Percentiles rank a stretch among this genome's conserved stretches.
Conservation (phyloP, 495 filamentous ascomycete genomes). For the Penicilliopsis zonata region DNA sequence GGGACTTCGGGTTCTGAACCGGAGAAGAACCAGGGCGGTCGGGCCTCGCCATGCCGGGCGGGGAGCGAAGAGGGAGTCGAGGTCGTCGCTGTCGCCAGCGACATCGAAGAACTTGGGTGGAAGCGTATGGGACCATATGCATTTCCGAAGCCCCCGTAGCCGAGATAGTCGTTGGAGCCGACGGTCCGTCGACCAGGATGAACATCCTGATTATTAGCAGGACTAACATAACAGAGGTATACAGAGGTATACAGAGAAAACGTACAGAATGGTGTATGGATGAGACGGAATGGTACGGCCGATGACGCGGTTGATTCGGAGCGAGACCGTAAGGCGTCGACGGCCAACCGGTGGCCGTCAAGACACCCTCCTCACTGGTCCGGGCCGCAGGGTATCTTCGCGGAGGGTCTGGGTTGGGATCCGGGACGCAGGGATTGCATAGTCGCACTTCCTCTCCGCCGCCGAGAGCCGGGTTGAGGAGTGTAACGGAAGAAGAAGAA, state of each 20-base stretch:
- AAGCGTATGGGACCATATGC: conserved; percentile 4
- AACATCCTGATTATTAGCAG: no score
- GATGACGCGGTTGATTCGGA: conserved; percentile 8
- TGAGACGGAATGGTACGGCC: conserved; percentile 12
- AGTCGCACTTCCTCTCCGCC: conserved; percentile 83
- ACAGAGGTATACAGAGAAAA: no score
- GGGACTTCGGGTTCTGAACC: conserved; percentile 12
- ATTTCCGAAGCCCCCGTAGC: conserved; percentile 7
- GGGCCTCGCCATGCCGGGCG: no score
- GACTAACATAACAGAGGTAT: no score
- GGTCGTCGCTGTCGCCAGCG: conserved; percentile 8
- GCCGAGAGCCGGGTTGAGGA: conserved; percentile 43
- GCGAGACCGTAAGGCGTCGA: conserved; percentile 3
- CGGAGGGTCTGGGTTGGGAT: conserved; percentile 67
- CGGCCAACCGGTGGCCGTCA: conserved; percentile 1
- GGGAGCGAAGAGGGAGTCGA: neutral
- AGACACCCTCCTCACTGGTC: conserved; percentile 9
- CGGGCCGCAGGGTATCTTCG: conserved; percentile 17
- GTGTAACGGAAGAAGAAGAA: conserved; percentile 7
- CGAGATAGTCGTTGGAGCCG: conserved; percentile 12
- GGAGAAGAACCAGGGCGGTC: conserved; percentile 8
- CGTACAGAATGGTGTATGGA: conserved; percentile 5
- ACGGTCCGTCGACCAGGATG: conserved; percentile 12
- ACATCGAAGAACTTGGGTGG: conserved; percentile 17
- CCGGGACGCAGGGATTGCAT: conserved; percentile 90